These are phyloP conservation scores for Apophysomyces sp. DNA, from an alignment of 371 early-diverging fungal species.

Conservation along the genomic window DNA sequence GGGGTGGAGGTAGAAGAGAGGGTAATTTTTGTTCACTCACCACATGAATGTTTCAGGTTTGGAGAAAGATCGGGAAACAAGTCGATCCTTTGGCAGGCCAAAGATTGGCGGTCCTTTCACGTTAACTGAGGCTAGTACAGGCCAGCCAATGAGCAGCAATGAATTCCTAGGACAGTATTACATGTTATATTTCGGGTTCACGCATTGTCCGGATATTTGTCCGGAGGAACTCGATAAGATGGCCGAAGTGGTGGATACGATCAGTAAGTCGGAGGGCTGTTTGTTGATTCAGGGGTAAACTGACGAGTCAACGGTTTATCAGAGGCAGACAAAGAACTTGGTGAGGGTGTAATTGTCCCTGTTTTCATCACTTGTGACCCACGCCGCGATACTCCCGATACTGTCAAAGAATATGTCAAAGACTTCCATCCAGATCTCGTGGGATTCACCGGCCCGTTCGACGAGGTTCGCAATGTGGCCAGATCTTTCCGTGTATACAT, in stretches of 20 bases:
- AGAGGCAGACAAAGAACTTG: constrained; percentile 51
- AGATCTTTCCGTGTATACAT: constrained; percentile 95
- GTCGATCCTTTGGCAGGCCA: constrained; percentile 71
- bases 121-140: constrained; percentile 73
- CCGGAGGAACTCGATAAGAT: constrained; percentile 98
- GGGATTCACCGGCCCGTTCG: constrained; percentile 89
- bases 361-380: constrained; percentile 97
- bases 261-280: constrained; percentile 53
- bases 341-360: constrained; percentile 70
- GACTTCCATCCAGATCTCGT: constrained; percentile 94
- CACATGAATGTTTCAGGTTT: too few relatives aligned
- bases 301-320: constrained; percentile 9
- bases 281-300: background rate
- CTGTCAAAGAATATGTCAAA: constrained; percentile 84
- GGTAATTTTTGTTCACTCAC: too few relatives aligned
- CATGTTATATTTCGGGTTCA: constrained; percentile 97
- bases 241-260: constrained; percentile 80
- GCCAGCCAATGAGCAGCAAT: constrained; percentile 28
- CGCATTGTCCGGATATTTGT: constrained; percentile 98
- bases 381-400: constrained; percentile 85
- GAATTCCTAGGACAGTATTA: constrained; percentile 77
- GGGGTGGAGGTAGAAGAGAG: too few relatives aligned
- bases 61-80: constrained; percentile 38
- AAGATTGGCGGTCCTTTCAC: constrained; percentile 92
- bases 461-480: constrained; percentile 81